Conservation (phyloP, 129 eudicot genomes). For the Lonicera japonica region DNA sequence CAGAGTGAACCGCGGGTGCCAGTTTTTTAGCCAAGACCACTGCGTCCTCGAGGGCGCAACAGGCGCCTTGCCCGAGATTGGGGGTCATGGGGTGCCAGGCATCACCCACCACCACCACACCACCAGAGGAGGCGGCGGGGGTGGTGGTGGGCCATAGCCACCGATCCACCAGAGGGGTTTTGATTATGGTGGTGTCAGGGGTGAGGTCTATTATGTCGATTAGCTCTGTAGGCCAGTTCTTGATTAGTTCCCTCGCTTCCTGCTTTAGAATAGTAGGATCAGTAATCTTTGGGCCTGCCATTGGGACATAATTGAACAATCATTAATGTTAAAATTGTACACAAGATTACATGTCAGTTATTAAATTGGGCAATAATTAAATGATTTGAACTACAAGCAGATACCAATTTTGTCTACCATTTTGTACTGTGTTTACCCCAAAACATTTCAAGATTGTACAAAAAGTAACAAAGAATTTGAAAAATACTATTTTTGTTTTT, state of each 20-base stretch:
- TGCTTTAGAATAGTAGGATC: constrained; percentile 65
- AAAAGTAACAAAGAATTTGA: too few species aligned
- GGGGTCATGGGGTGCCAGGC: constrained; percentile 99
- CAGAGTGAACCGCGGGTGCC: constrained; percentile 35
- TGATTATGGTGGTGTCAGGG: constrained; percentile 60
- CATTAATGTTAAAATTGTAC: too few species aligned
- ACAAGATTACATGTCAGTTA: too few species aligned
- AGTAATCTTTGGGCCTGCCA: constrained; percentile 80
- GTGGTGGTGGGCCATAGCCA: constrained; percentile 86
- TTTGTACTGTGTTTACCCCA: too few species aligned
- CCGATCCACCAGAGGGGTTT: constrained; percentile 74
- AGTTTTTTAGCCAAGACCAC: constrained; percentile 67
- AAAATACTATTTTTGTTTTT: too few species aligned
- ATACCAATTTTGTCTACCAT: too few species aligned
- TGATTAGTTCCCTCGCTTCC: constrained; percentile 44
- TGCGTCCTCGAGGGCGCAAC: constrained; percentile 95
- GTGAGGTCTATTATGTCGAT: constrained; percentile 46
- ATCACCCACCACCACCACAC: constrained; percentile 80
- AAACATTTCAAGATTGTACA: too few species aligned
- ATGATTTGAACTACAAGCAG: too few species aligned
- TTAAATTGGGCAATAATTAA: too few species aligned
- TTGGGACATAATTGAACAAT: neutral
- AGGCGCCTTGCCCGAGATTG: constrained; percentile 96
- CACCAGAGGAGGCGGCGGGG: constrained; percentile 66
- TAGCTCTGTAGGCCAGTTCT: constrained; percentile 65